Conservation (phyloP, 2,329 filamentous ascomycete genomes). For the Ophiosphaerella narmari region DNA sequence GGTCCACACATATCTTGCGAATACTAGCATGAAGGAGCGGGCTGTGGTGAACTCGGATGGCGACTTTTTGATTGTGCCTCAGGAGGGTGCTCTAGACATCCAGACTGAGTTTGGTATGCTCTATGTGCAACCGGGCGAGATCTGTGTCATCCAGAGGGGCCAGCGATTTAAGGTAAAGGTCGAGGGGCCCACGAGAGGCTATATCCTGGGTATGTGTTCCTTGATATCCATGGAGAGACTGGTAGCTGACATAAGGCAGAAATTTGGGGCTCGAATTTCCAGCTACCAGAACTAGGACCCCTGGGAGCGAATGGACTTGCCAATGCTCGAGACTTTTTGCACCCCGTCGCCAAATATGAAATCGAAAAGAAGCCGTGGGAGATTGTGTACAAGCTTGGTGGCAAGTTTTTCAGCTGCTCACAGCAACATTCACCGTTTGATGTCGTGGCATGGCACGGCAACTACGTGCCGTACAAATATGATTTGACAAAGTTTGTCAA, state of each 20-base stretch:
- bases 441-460: conserved; percentile 80
- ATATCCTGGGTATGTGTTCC: conserved; percentile 61
- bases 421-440: conserved; percentile 78
- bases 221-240: not conserved
- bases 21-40: conserved; percentile 42
- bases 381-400: conserved; percentile 60
- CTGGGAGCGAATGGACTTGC: conserved; percentile 48
- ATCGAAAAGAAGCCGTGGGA: conserved; percentile 51
- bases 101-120: conserved; percentile 77
- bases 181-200: conserved; percentile 67
- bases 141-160: conserved; percentile 75
- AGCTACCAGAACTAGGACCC: conserved; percentile 46
- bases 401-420: conserved; percentile 66
- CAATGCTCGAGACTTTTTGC: conserved; percentile 68
- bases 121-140: conserved; percentile 77
- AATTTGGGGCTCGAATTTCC: conserved; percentile 47
- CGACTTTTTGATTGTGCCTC: conserved; percentile 76
- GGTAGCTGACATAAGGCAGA: conserved; percentile 22
- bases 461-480: conserved; percentile 78
- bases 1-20: conserved; percentile 41
- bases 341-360: conserved; percentile 70
- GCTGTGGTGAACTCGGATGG: conserved; percentile 68
- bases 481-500: conserved; percentile 77
- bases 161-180: conserved; percentile 75
- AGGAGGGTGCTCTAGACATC: conserved; percentile 75